Evolutionary conservation across 768 basidiomycete species (phyloP).

Genomic region (Phanerochaete sordida): DNA sequence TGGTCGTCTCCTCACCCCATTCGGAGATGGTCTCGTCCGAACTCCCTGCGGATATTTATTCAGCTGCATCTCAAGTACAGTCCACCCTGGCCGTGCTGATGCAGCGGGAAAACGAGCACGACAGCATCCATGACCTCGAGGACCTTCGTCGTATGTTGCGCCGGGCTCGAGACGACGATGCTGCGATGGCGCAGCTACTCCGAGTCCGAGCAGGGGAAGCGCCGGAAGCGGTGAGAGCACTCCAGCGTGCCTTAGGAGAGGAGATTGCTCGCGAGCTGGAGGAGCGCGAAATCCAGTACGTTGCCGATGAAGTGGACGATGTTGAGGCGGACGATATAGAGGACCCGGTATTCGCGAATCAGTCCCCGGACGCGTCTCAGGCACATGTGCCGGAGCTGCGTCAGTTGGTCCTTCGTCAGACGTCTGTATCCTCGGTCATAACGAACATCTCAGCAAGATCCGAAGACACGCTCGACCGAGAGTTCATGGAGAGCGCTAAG

Average conservation of each 20-base stretch:
- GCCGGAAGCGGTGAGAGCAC: conserved; percentile 77
- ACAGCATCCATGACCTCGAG: conserved; percentile 48
- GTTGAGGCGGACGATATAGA: conserved; percentile 11
- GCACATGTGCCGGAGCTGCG: conserved; percentile 1
- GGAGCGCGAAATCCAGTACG: conserved; percentile 15
- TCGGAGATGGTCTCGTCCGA: no score
- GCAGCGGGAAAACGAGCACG: conserved; percentile 40
- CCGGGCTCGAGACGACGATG: conserved; percentile 55
- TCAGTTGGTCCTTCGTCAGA: conserved; percentile 1
- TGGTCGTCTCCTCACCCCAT: no score
- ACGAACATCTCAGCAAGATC: conserved; percentile 1
- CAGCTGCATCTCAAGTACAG: not conserved
- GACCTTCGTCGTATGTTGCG: conserved; percentile 60
- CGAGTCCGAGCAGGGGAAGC: conserved; percentile 65
- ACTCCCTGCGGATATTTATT: not conserved
- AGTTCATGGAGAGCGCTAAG: conserved; percentile 71
- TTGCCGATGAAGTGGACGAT: conserved; percentile 19
- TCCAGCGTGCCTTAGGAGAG: conserved; percentile 63
- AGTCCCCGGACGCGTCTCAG: not conserved
- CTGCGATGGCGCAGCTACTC: conserved; percentile 58
- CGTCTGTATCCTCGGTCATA: not conserved
- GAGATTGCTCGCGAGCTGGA: conserved; percentile 33
- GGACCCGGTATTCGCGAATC: conserved; percentile 1
- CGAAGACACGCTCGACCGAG: conserved; percentile 56
- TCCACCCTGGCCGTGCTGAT: conserved; percentile 22